These are phyloP conservation scores for Groenewaldozyma salmanticensis DNA, from an alignment of 805 yeast genomes.

Conservation along the genomic window DNA sequence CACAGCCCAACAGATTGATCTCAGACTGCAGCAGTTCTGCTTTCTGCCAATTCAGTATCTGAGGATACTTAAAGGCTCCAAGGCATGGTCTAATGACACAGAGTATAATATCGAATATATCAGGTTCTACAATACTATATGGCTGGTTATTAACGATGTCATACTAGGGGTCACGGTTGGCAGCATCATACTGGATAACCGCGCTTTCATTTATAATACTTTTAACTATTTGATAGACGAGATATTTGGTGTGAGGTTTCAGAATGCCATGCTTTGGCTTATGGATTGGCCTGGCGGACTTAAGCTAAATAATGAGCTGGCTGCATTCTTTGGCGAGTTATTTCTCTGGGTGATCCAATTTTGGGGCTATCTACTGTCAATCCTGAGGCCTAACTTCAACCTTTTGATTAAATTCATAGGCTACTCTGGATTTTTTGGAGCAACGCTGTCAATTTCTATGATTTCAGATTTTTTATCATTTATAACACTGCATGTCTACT, in stretches of 20 bases:
- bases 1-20: slow-evolving; percentile 68
- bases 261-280: slow-evolving; percentile 53
- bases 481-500: slow-evolving; percentile 58
- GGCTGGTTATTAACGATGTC: slow-evolving; percentile 80
- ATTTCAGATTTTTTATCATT: slow-evolving; percentile 55
- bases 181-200: slow-evolving; percentile 35
- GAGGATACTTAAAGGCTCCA: slow-evolving; percentile 36
- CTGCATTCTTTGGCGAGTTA: slow-evolving; percentile 76
- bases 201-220: slow-evolving; percentile 19
- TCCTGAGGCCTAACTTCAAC: slow-evolving; percentile 25
- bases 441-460: slow-evolving; percentile 59
- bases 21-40: slow-evolving; percentile 65
- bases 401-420: slow-evolving; percentile 28
- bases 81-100: slow-evolving; percentile 31
- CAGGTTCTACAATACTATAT: slow-evolving; percentile 74
- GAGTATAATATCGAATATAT: slow-evolving; percentile 38
- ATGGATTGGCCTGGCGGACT: slow-evolving; percentile 91
- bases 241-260: slow-evolving; percentile 37
- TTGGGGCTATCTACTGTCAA: slow-evolving; percentile 35
- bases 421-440: slow-evolving; percentile 44
- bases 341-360: slow-evolving; percentile 75
- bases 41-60: slow-evolving; percentile 73
- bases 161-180: slow-evolving; percentile 60
- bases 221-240: slow-evolving; percentile 29
- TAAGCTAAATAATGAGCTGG: slow-evolving; percentile 78